Percentiles rank a stretch among this genome's conserved stretches.
These are phyloP conservation scores for Mucor racemosus DNA, from an alignment of 371 early-diverging fungal species.

Conservation along the genomic window DNA sequence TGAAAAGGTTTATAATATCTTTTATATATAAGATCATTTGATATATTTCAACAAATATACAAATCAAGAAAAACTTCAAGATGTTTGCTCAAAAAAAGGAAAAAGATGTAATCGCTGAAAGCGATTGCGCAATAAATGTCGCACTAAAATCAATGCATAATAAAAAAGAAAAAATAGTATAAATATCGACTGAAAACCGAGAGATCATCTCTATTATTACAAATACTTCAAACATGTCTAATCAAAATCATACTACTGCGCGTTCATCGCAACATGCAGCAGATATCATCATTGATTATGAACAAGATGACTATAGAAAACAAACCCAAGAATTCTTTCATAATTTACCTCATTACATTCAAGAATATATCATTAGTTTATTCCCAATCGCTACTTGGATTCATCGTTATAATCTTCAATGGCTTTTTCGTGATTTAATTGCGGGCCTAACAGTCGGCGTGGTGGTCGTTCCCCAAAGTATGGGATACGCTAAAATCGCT, in stretches of 20 bases:
- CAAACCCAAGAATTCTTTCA: conserved; percentile 30
- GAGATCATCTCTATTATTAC: background rate
- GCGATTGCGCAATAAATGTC: conserved; percentile 42
- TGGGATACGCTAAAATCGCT: conserved; percentile 88
- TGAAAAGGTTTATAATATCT: too few relatives aligned
- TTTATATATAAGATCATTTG: too few relatives aligned
- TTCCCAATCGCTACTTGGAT: conserved; percentile 79
- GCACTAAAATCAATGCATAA: conserved; percentile 5
- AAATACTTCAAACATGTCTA: background rate
- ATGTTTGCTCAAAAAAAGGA: background rate
- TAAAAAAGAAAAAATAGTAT: background rate
- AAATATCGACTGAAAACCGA: conserved; percentile 6
- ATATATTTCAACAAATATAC: too few relatives aligned
- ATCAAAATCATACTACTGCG: conserved; percentile 5
- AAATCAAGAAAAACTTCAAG: too few relatives aligned
- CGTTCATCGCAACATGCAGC: conserved; percentile 2
- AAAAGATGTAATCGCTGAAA: conserved; percentile 39
- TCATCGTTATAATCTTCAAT: conserved; percentile 71
- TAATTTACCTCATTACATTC: conserved; percentile 34
- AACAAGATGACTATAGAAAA: conserved; percentile 23
- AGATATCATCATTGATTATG: conserved; percentile 49
- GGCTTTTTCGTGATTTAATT: conserved; percentile 86
- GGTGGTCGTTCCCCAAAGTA: conserved; percentile 86
- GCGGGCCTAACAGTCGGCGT: conserved; percentile 91
- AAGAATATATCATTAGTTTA: conserved; percentile 40